These are phyloP conservation scores for Aspergillus eucalypticola DNA, from an alignment of 2,329 filamentous ascomycete species.

Conservation along the genomic window DNA sequence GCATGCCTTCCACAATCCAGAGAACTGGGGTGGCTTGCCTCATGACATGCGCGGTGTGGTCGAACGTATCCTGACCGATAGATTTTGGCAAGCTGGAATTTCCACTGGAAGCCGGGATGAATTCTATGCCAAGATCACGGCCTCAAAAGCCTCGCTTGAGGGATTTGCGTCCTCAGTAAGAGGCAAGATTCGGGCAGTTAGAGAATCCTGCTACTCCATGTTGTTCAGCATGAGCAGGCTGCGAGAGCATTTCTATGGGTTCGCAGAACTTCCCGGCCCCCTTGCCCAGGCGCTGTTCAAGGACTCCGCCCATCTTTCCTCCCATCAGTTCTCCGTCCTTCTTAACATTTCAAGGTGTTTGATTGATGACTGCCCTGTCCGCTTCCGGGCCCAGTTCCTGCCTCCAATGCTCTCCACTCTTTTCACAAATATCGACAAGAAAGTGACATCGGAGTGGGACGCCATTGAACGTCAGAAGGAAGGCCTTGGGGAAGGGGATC, in stretches of 20 bases:
- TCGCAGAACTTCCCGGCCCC: slow-evolving; percentile 76
- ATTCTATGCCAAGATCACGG: slow-evolving; percentile 88
- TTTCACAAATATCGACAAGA: slow-evolving; percentile 82
- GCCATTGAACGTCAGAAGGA: slow-evolving; percentile 62
- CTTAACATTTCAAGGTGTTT: slow-evolving; percentile 84
- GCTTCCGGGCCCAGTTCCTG: slow-evolving; percentile 75
- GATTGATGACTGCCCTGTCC: slow-evolving; percentile 86
- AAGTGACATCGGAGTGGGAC: slow-evolving; percentile 86
- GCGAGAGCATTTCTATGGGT: slow-evolving; percentile 87
- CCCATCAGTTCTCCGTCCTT: slow-evolving; percentile 91
- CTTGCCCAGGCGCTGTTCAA: slow-evolving; percentile 81
- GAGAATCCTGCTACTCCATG: slow-evolving; percentile 92
- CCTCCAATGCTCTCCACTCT: slow-evolving; percentile 79
- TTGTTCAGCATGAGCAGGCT: slow-evolving; percentile 90
- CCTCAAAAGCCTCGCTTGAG: slow-evolving; percentile 85
- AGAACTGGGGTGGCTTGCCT: slow-evolving; percentile 78
- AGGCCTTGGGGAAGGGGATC: slow-evolving; percentile 67
- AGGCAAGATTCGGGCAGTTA: slow-evolving; percentile 81
- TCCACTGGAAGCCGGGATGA: slow-evolving; percentile 94
- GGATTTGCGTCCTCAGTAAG: slow-evolving; percentile 92
- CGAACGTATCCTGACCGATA: slow-evolving; percentile 80
- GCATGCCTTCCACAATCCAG: slow-evolving; percentile 84
- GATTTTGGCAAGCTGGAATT: slow-evolving; percentile 98
- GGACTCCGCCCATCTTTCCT: slow-evolving; percentile 78
- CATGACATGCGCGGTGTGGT: slow-evolving; percentile 75